Evolutionary conservation across 1,139 yeast genomes (phyloP), one percentile per base, ranked within the genome.

Genomic region (Lodderomyces margitis): DNA sequence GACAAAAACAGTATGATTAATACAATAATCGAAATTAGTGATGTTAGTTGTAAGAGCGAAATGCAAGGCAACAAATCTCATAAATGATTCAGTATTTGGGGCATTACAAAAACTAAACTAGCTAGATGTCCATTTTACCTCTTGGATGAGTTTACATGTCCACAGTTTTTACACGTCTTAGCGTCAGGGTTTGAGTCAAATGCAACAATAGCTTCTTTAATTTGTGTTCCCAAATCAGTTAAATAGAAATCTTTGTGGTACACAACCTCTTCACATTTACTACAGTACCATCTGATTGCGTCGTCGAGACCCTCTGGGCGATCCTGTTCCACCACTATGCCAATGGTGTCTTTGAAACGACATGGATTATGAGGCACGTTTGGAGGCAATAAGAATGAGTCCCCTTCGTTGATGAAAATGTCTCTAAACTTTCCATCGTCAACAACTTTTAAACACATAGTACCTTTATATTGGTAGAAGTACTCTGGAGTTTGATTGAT

Each of bases 401-500:
- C 96, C 11, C 96, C 96, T 56, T 91, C 96, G 34, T 75, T 70
- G 43, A 91, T 89, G 4, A 76, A 68, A 25, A 91, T 74, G 53
- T 87, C 95, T 52, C 69, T 77, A 63, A 91, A 89, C 45, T 74
- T 74, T 0, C 89, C 94, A 4, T 63, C 68, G 52, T 89, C 96
- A 2, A 89, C 96, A 1, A 91, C 95, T 52, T 80, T 81, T 48
- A 91, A 71, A 23, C 87, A 77, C 95, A 91, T 89, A 25, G 74
- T 69, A 2, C 97, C 97, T 61, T 87, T 87, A 58, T 84, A 76
- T 70, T 85, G 94, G 61, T 85, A 83, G 61, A 91, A 91, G 77
- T 89, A 91, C 56, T 89, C 97, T 0, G 97, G 97, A 0, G 97
- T 91, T 54, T 87, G 95, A 57, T 91, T 91, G 41, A 91, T 78